Conservation (phyloP, 495 filamentous ascomycete genomes). For the Penicillium chermesinum region DNA sequence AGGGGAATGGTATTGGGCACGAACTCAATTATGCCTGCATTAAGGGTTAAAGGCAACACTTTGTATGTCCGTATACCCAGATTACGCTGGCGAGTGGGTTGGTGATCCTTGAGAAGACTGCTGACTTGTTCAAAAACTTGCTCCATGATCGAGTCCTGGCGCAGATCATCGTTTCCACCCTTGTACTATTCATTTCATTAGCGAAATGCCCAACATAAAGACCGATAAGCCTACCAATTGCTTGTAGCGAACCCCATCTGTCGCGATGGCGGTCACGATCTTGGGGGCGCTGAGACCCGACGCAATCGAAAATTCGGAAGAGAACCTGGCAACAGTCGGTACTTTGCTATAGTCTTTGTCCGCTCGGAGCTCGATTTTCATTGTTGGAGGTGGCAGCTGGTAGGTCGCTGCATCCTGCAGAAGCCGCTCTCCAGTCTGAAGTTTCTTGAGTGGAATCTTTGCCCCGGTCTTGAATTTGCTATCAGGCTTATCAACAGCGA, state of each 20-base stretch:
- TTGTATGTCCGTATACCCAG: conserved; percentile 92
- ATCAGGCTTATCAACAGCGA: conserved; percentile 60
- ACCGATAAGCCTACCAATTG: conserved; percentile 62
- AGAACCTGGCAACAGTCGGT: conserved; percentile 64
- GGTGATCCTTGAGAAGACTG: conserved; percentile 76
- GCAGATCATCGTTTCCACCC: conserved; percentile 87
- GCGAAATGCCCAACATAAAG: too few relatives aligned
- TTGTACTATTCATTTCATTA: conserved; percentile 57
- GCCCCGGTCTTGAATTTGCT: conserved; percentile 63
- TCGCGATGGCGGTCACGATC: conserved; percentile 72
- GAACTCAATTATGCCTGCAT: conserved; percentile 94
- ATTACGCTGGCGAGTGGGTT: conserved; percentile 79
- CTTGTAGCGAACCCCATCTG: conserved; percentile 72
- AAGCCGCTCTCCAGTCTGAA: conserved; percentile 50
- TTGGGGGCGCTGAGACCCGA: conserved; percentile 88
- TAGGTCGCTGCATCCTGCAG: conserved; percentile 50
- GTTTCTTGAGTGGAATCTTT: conserved; percentile 57
- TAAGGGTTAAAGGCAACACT: conserved; percentile 78
- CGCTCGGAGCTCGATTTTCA: conserved; percentile 70
- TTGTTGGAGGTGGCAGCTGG: conserved; percentile 80
- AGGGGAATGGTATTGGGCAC: conserved; percentile 87
- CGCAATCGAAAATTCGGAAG: conserved; percentile 72
- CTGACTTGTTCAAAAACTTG: conserved; percentile 97
- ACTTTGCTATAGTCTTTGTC: conserved; percentile 71
- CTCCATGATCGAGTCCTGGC: conserved; percentile 99